Evolutionary conservation across 257 asterid genomes (phyloP).

Genomic region (Scutellaria minor): DNA sequence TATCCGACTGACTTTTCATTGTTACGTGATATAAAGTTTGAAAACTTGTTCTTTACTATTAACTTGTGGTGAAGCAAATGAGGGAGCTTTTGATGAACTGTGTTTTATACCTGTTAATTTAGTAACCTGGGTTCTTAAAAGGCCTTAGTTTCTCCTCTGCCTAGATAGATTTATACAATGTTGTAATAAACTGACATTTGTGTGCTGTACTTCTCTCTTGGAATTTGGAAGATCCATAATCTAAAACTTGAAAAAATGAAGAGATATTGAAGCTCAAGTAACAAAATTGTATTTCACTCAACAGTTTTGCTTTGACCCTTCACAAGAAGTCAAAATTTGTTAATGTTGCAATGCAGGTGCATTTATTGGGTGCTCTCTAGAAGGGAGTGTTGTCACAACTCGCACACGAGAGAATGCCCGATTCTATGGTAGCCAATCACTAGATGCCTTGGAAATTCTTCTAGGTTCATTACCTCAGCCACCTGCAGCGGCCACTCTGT

Average conservation of each 20-base stretch:
- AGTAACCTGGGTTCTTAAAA: neutral
- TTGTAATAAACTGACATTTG: neutral
- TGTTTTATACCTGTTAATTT: neutral
- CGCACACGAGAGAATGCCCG: slow-evolving; percentile 75
- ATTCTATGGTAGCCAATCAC: slow-evolving; percentile 84
- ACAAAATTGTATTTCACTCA: neutral
- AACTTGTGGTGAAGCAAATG: neutral
- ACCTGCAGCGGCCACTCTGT: slow-evolving; percentile 91
- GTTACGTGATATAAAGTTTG: neutral
- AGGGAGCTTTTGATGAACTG: neutral
- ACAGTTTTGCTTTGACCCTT: neutral
- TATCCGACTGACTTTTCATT: neutral
- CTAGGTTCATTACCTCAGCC: slow-evolving; percentile 85
- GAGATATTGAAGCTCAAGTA: neutral
- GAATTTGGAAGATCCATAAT: neutral
- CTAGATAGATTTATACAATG: neutral
- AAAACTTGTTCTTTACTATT: neutral
- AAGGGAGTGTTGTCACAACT: slow-evolving; percentile 85
- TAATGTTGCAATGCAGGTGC: slow-evolving; percentile 67
- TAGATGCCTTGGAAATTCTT: slow-evolving; percentile 70
- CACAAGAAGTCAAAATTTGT: neutral
- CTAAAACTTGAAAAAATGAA: neutral
- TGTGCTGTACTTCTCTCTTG: neutral
- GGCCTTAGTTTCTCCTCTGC: neutral
- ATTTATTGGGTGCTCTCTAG: slow-evolving; percentile 90